Evolutionary conservation across 345 rosid genomes (phyloP), one percentile per base, ranked within the genome.

Genomic region (Moringa oleifera): DNA sequence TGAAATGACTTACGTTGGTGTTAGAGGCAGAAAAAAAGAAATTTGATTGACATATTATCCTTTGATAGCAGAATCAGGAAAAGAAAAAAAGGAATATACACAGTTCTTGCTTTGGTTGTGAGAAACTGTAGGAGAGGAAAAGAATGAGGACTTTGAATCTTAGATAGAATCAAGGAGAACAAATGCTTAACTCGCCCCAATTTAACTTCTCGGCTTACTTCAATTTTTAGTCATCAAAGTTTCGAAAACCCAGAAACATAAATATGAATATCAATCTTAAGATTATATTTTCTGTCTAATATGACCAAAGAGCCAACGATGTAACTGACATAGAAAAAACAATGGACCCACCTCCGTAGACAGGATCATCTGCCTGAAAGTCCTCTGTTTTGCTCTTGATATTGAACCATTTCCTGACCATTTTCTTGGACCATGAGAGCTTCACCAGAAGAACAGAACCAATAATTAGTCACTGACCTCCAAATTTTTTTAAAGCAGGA

Each of bases 401-500:
- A 75, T 90, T 94, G 75, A 90, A 90, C 91, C 82, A 78, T 79
- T 90, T 94, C 70, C 95, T 86, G 72, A 84, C 88, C 87, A 90
- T 82, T 77, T 81, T 90, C 73, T 86, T 90, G 58, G 99, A 83
- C 97, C 99, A 94, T 20, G 99, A 85, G 73, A 94, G 75, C 99
- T 94, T 83, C 78, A 82, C 58, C 72, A 75, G 53, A 56, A 52
- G 33, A 46, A 58, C 25, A 1, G 19, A 55, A 25, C 22, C 45
- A 25, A 62, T 47, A 49, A 59, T 25, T 58, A 65, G 57, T 18
- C 55, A 47, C 57, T 41, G 61, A 58, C 28, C 37, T 61, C 25
- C 58, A 57, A 25, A 68, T 19, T 59, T 72, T 52, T 28, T 33
- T 31, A 68, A 63, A 41, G 13, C 12, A 73, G 41, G 55, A 1